Conservation (phyloP, 169 alveolate genomes). For the Plasmodium knowlesi region DNA sequence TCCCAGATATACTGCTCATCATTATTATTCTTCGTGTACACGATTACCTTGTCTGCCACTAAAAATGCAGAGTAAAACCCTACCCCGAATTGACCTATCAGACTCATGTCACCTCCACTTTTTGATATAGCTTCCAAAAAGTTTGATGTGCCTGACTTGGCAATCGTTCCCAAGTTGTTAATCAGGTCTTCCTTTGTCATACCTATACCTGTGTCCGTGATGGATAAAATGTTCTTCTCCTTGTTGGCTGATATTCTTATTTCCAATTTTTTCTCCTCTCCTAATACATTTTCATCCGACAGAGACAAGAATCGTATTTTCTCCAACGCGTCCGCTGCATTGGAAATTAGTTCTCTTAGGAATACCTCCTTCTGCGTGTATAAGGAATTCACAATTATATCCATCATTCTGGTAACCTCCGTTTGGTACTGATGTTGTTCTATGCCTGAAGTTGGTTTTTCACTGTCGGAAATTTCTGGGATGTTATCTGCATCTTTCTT, state of each 20-base stretch:
- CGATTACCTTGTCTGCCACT: conserved; percentile 98
- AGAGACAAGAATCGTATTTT: conserved; percentile 90
- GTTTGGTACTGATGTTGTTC: conserved; percentile 93
- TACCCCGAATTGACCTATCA: conserved; percentile 99
- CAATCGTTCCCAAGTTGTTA: conserved; percentile 99
- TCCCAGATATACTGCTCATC: conserved; percentile 98
- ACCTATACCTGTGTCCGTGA: conserved; percentile 99
- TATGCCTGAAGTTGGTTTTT: conserved; percentile 73
- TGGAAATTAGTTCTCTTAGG: conserved; percentile 97
- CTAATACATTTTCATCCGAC: conserved; percentile 78
- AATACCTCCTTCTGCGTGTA: conserved; percentile 99
- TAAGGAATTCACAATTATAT: conserved; percentile 98
- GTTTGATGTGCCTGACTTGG: conserved; percentile 99
- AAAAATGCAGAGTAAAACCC: conserved; percentile 99
- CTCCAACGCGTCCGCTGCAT: conserved; percentile 99
- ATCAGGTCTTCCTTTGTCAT: conserved; percentile 99
- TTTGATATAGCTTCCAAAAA: conserved; percentile 97
- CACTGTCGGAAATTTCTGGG: conserved; percentile 50
- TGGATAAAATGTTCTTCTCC: conserved; percentile 94
- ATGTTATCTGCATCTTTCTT: conserved; percentile 28
- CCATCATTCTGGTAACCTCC: conserved; percentile 98
- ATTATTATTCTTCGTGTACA: conserved; percentile 92
- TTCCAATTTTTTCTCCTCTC: conserved; percentile 90
- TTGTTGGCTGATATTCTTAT: conserved; percentile 94
- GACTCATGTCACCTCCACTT: conserved; percentile 94